These are phyloP conservation scores for Lactarius akahatsu DNA, from an alignment of 768 basidiomycete genomes.

Conservation along the genomic window DNA sequence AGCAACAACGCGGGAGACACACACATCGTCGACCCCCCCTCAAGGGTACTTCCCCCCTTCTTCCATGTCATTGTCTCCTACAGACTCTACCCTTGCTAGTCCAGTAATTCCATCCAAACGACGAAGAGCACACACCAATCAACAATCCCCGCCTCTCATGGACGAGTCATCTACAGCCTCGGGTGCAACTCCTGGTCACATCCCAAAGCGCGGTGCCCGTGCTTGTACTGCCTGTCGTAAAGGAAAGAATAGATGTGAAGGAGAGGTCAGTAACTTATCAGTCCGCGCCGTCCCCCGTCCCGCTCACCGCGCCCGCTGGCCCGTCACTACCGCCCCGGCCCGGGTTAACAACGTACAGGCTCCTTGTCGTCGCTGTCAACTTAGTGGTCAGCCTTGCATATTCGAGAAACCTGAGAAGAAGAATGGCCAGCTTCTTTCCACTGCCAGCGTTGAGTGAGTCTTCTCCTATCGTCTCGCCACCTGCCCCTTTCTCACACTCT, in stretches of 20 bases:
- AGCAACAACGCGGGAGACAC: conserved; percentile 7
- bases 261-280: conserved; percentile 59
- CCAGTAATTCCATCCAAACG: conserved; percentile 53
- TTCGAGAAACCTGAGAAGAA: conserved; percentile 95
- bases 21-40: conserved; percentile 8
- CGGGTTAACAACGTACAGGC: conserved; percentile 47
- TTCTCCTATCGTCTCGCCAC: conserved; percentile 27
- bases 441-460: conserved; percentile 72
- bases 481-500: conserved; percentile 20
- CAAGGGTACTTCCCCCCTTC: conserved; percentile 25
- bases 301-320: conserved; percentile 49
- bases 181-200: conserved; percentile 48
- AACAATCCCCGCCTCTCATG: conserved; percentile 33
- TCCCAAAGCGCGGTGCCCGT: conserved; percentile 86
- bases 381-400: conserved; percentile 75
- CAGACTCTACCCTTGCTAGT: conserved; percentile 54
- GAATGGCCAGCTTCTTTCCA: conserved; percentile 55
- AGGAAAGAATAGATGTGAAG: conserved; percentile 92
- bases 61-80: conserved; percentile 67
- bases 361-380: conserved; percentile 87
- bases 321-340: conserved; percentile 76
- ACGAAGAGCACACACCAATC: conserved; percentile 44
- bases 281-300: conserved; percentile 38
- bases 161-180: conserved; percentile 32
- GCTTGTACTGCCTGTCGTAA: conserved; percentile 89